phyloP scores from a whole-genome alignment of 768 basidiomycete species.

The Nevesoporus exiguus region DNA sequence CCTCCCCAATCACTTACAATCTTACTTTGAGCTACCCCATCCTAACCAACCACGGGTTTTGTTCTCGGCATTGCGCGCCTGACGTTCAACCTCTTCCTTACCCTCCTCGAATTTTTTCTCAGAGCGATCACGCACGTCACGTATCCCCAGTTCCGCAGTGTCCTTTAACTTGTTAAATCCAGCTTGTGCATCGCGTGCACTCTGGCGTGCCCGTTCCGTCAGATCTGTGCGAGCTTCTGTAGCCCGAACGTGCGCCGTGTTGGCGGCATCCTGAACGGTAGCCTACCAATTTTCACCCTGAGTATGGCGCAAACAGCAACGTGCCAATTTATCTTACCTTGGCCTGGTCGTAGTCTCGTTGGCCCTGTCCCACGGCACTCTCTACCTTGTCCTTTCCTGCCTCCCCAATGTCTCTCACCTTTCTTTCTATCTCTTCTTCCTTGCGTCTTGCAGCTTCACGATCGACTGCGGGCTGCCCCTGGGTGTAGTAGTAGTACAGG shows the following conservation, averaged over 20 bases:
- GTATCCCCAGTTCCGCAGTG: constrained; percentile 24
- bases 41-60: constrained; percentile 38
- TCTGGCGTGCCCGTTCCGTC: constrained; percentile 23
- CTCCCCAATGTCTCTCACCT: constrained; percentile 26
- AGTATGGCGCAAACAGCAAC: background rate
- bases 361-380: constrained; percentile 26
- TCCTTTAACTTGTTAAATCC: constrained; percentile 25
- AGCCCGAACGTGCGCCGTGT: constrained; percentile 15
- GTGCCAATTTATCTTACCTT: constrained; percentile 28
- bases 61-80: constrained; percentile 22
- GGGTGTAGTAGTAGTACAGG: constrained; percentile 38
- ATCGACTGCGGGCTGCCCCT: constrained; percentile 17
- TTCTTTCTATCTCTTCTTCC: constrained; percentile 34
- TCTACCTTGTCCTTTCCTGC: constrained; percentile 32
- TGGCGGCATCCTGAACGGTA: constrained; percentile 16
- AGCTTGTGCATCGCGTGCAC: constrained; percentile 24
- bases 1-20: background rate
- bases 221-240: constrained; percentile 25
- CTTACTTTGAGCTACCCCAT: constrained; percentile 35
- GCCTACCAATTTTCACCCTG: constrained; percentile 6
- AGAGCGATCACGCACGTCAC: constrained; percentile 23
- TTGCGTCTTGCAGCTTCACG: constrained; percentile 26
- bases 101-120: constrained; percentile 30
- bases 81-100: constrained; percentile 26
- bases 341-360: constrained; percentile 31